Conservation (phyloP, 768 basidiomycete species). For the Tylopilus felleus region DNA sequence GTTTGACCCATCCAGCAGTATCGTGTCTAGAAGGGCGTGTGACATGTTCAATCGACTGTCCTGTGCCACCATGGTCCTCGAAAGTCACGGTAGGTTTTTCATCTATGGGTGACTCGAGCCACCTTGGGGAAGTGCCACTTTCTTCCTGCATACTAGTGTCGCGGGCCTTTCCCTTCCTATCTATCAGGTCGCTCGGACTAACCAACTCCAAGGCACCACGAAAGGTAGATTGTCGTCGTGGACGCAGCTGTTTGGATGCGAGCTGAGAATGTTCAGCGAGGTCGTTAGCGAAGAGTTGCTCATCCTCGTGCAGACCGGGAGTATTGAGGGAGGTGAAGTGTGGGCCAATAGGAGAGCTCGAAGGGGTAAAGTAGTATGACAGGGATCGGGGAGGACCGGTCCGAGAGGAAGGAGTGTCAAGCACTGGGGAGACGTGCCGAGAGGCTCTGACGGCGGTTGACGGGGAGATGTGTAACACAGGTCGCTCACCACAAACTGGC, state of each 20-base stretch:
- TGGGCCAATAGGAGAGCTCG: constrained; percentile 38
- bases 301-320: constrained; percentile 25
- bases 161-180: constrained; percentile 54
- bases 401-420: constrained; percentile 54
- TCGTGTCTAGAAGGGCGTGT: constrained; percentile 15
- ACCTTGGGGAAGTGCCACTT: constrained; percentile 50
- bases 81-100: constrained; percentile 39
- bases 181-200: constrained; percentile 31
- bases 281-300: constrained; percentile 28
- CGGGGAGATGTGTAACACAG: constrained; percentile 11
- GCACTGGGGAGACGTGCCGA: constrained; percentile 11
- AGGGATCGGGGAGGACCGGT: constrained; percentile 75
- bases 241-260: constrained; percentile 28
- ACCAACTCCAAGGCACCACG: constrained; percentile 58
- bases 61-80: constrained; percentile 23
- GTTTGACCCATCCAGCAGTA: constrained; percentile 1
- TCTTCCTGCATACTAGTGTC: constrained; percentile 48
- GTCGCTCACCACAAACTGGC: constrained; percentile 8
- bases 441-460: background rate
- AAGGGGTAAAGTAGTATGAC: constrained; percentile 58
- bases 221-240: constrained; percentile 43
- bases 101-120: constrained; percentile 53
- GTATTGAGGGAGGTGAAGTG: constrained; percentile 21
- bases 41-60: constrained; percentile 24
- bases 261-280: constrained; percentile 33